These are phyloP conservation scores for Neurospora sp. DNA, from an alignment of 495 filamentous ascomycete species.

Conservation along the genomic window DNA sequence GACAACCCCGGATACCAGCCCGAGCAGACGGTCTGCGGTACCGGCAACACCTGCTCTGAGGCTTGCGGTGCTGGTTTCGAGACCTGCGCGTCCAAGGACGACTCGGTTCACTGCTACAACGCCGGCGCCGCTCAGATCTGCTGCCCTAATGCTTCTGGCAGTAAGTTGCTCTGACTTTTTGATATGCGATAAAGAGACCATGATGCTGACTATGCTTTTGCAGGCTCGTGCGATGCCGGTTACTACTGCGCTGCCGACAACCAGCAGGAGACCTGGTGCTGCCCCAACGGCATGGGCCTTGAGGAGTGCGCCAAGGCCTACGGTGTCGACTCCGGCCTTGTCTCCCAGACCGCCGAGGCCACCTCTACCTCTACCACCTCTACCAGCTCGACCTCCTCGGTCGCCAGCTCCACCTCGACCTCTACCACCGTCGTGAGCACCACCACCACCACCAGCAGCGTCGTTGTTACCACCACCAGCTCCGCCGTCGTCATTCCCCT, in stretches of 20 bases:
- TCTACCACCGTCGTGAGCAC: background rate
- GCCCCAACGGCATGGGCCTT: slow-evolving; percentile 32
- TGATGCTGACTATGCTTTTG: slow-evolving; percentile 2
- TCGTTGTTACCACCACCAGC: background rate
- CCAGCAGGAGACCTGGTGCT: slow-evolving; percentile 34
- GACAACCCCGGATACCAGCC: slow-evolving; percentile 31
- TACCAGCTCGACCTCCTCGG: slow-evolving; percentile 5
- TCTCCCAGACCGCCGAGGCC: slow-evolving; percentile 21
- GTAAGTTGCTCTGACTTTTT: slow-evolving; percentile 20
- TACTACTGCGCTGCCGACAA: slow-evolving; percentile 37
- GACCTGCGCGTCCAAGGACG: slow-evolving; percentile 30
- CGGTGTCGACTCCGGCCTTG: slow-evolving; percentile 26
- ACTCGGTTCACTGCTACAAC: slow-evolving; percentile 36
- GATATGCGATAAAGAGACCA: background rate
- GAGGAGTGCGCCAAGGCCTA: slow-evolving; percentile 32
- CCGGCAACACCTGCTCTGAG: slow-evolving; percentile 34
- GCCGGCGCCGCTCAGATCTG: slow-evolving; percentile 29
- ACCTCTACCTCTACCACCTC: slow-evolving; percentile 12
- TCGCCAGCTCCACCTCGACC: slow-evolving; percentile 10
- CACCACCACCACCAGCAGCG: slow-evolving; percentile 3
- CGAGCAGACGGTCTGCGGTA: slow-evolving; percentile 27
- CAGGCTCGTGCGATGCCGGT: slow-evolving; percentile 37
- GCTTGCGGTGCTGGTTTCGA: slow-evolving; percentile 36
- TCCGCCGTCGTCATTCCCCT: background rate
- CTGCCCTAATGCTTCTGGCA: slow-evolving; percentile 33